phyloP scores from a whole-genome alignment of 2,329 filamentous ascomycete species.

The Aspergillus bombycis region DNA sequence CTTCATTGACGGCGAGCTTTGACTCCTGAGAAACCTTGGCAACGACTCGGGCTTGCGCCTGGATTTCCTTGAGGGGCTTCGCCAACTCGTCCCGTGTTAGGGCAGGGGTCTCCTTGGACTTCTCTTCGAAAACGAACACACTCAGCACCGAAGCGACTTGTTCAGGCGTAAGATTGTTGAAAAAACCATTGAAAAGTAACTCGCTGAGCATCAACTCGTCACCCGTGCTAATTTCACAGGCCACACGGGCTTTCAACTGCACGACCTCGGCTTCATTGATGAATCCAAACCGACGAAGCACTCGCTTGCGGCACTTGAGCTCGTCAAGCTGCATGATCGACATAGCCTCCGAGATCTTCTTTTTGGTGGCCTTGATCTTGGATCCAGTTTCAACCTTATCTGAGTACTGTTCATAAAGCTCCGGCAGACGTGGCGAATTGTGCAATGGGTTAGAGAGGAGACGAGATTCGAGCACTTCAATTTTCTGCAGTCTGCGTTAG shows the following conservation, averaged over 20 bases:
- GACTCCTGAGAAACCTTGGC: conserved; percentile 94
- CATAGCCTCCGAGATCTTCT: conserved; percentile 80
- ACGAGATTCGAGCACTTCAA: conserved; percentile 91
- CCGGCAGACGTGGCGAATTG: conserved; percentile 80
- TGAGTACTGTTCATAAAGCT: conserved; percentile 85
- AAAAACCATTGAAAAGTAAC: conserved; percentile 94
- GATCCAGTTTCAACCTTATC: conserved; percentile 74
- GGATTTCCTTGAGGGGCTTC: conserved; percentile 84
- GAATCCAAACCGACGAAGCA: conserved; percentile 89
- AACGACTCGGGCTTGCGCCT: conserved; percentile 81
- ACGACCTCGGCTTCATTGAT: conserved; percentile 96
- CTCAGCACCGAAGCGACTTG: conserved; percentile 83
- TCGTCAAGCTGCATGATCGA: conserved; percentile 93
- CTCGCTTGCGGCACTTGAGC: conserved; percentile 92
- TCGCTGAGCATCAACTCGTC: conserved; percentile 94
- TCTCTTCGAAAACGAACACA: conserved; percentile 97
- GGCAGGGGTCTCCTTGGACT: conserved; percentile 71
- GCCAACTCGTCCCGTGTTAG: conserved; percentile 77
- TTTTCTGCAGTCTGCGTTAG: conserved; percentile 66
- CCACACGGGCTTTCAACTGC: conserved; percentile 93
- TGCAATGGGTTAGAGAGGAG: conserved; percentile 88
- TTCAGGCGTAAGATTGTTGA: conserved; percentile 91
- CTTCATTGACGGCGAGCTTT: conserved; percentile 91
- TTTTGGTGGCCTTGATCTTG: conserved; percentile 86
- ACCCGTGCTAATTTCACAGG: conserved; percentile 95